Evolutionary conservation across 2,329 filamentous ascomycete genomes (phyloP), one percentile per base, ranked within the genome.

Genomic region (Diplodia corticola): DNA sequence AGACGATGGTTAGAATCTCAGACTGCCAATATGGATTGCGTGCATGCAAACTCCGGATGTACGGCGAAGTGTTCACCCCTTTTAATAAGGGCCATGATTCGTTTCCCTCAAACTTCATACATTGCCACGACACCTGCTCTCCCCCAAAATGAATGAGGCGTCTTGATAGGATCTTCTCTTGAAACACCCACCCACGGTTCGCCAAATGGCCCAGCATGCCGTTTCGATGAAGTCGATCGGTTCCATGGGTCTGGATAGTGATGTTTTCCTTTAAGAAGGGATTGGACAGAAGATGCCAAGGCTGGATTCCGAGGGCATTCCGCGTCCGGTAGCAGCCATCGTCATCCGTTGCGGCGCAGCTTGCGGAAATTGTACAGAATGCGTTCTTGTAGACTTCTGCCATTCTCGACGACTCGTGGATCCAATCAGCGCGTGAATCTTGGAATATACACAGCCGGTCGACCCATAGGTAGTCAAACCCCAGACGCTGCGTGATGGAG

Each of bases 121-220:
- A 67, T 22, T 67, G 33, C 49, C 60, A 67, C 12, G 30, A 33
- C 20, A 64, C 30, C 22, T 64, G 22, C 6, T 33, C 33, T 5
- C 17, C 10, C 9, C 15, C 30, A 20, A 64, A 59, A 17, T 67
- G 60, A 4, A 67, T 26, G 6, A 40, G 49, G 1, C 60, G 46
- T 15, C 30, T 28, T 2, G 65, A 54, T 4, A 67, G 49, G 10
- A 26, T n/a, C 4, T 48, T 61, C 28, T 67, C 65, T 40, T 67
- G 65, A 24, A 54, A 46, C 20, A 48, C 48, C 65, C 60, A 67
- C 4, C 22, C 22, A 17, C 48, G 48, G 17, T 28, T 24, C 4
- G 22, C 9, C 28, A 51, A 17, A 28, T 17, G 24, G 22, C 48
- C 48, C 13, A 49, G 12, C 22, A 24, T 49, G n/a, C 22, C 22